A percentile compares a stretch with the other conserved stretches of the same genome.
These are phyloP conservation scores for Aspergillus egyptiacus DNA, from an alignment of 495 filamentous ascomycete species.

Conservation along the genomic window DNA sequence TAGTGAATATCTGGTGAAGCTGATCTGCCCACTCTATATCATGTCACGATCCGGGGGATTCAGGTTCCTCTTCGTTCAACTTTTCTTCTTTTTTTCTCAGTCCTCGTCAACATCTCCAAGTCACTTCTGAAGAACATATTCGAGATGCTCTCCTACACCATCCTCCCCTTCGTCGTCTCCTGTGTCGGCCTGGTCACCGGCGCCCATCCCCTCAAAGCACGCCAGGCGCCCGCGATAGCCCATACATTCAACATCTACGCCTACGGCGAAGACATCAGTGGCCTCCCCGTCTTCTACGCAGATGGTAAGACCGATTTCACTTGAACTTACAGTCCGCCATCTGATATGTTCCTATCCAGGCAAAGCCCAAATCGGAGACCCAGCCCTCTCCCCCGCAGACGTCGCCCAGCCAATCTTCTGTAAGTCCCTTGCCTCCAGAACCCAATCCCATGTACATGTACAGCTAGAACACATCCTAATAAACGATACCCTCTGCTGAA, in stretches of 20 bases:
- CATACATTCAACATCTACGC: slow-evolving; percentile 6
- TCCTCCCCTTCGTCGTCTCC: not conserved
- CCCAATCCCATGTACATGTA: not conserved
- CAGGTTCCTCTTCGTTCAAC: too few relatives aligned
- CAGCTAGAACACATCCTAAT: too few relatives aligned
- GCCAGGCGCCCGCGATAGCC: not conserved
- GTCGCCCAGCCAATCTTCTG: slow-evolving; percentile 4
- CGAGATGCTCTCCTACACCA: not conserved
- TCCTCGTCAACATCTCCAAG: too few relatives aligned
- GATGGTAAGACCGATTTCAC: slow-evolving; percentile 7
- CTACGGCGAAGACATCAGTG: slow-evolving; percentile 1
- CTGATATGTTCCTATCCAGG: too few relatives aligned
- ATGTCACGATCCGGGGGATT: too few relatives aligned
- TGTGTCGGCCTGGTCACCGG: not conserved
- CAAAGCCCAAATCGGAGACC: slow-evolving; percentile 5
- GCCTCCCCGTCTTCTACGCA: not conserved
- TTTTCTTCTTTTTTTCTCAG: too few relatives aligned
- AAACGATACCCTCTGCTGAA: too few relatives aligned
- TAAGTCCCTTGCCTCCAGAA: not conserved
- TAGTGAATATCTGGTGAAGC: too few relatives aligned
- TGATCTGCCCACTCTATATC: too few relatives aligned
- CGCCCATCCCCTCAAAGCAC: not conserved
- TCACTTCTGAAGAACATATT: too few relatives aligned
- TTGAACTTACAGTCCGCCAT: too few relatives aligned
- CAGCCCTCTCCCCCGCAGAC: not conserved